Base-by-base conservation (phyloP, 306 rosid genomes). In the Dalbergia cochinchinensis region DNA sequence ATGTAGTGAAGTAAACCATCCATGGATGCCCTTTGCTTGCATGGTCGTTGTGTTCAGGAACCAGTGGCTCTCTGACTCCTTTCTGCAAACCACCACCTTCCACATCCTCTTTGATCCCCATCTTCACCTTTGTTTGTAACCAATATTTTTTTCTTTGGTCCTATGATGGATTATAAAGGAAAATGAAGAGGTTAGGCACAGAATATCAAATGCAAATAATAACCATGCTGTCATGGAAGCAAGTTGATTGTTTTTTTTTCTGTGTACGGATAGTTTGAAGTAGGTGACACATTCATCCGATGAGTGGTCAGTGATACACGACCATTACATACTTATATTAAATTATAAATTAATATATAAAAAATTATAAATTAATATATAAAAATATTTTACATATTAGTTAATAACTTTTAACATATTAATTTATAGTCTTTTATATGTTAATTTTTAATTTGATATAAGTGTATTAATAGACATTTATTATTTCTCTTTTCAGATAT, bases 1-100 rank as follows among this genome's bases (percentile, higher is more conserved):
- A 65, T 44, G 98, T 95, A 64, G 82, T 82, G 50, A 92, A 87
- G 83, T 92, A 95, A 74, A 95, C 93, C 96, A 95, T 91, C 99
- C 97, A 95, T 74, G 89, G 92, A 48, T 88, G 84, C 22, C 85
- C 86, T 67, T 78, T 72, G 73, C 47, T 80, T 74, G 51, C 71
- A 75, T 65, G 70, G 16, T 1, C 84, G 3, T 12, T 57, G 5
- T 80, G 55, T 45, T 80, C 83, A 42, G 13, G 76, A 44, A 91
- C 7, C 50, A 95, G 83, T 60, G 91, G 87, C 71, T 80, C 87
- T 79, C 73, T 84, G 35, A 78, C 58, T 71, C 76, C 85, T 44
- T 62, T 83, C 22, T 65, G 76, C 54, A 35, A 26, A 26, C 31
- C 77, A 59, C 74, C 78, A 58, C 48, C 75, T 64, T 92, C 96